Evolutionary conservation across 768 basidiomycete species (phyloP), one percentile per base, ranked within the genome.

Genomic region (Amanita polypyramis): DNA sequence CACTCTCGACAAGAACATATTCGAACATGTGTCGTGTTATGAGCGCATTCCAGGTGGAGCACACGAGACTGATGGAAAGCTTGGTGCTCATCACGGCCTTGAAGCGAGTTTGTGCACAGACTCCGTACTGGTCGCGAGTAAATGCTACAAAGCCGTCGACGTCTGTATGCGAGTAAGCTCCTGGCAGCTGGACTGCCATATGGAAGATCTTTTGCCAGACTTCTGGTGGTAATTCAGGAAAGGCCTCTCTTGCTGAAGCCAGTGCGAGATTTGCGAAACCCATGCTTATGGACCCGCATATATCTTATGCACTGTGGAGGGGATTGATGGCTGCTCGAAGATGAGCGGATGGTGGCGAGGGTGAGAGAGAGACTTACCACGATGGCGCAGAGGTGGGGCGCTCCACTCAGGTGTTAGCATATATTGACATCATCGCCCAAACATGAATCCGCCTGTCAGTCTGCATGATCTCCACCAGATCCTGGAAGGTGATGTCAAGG

Each of bases 401-500:
- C n/a, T n/a, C n/a, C n/a, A n/a, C n/a, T n/a, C n/a, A n/a, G n/a
- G n/a, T n/a, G n/a, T n/a, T n/a, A n/a, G n/a, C n/a, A n/a, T n/a
- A n/a, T n/a, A n/a, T n/a, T 27, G 27, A 27, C 37, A 29, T 41
- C 36, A 38, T 38, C 36, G 15, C 41, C 38, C 12, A 14, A 19
- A 23, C 15, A 19, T 4, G 27, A 7, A 49, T 15, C 53, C 67
- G 38, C 58, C 63, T 0, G 55, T 65, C 33, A 74, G 77, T 29
- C 52, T 82, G 1, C 62, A 77, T 7, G 79, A 87, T 5, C 70
- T 96, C 45, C 63, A 71, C 50, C 32, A 56, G 4, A 58, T 79
- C 11, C 67, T 95, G 44, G 49, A 55, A 30, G 2, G 73, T 56
- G 90, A 94, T 61, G 76, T 66, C 59, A 96, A 95, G 65, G 80